Base-by-base conservation (phyloP, 2,329 filamentous ascomycete genomes). In the Acrodontium crateriforme region DNA sequence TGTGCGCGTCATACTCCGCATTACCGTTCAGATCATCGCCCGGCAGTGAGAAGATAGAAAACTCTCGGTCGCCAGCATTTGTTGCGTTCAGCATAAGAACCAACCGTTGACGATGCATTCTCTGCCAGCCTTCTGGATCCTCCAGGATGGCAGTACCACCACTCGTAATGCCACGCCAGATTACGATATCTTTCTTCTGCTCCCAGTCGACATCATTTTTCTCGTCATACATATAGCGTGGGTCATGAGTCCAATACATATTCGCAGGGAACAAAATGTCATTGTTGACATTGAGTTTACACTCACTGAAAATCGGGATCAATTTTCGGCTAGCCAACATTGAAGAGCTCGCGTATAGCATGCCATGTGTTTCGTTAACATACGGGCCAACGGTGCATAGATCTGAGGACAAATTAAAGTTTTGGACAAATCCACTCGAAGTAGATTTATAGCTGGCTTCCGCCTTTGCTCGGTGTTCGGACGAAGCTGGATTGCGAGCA, bases 81-180 rank as follows among this genome's bases (percentile, higher is more conserved):
- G 74, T 78, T 8, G 60, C 67, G 41, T 84, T 83, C 44, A 74
- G 67, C 72, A 83, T 78, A 24, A 71, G 62, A 2, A 82, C 66
- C 45, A 84, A 80, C 2, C 79, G 74, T 45, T 83, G 78, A 3
- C 78, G 70, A 38, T 84, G 78, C 44, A 82, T 83, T 0, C 71
- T 67, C 8, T 61, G 67, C 78, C 78, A 84, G n/a, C n/a, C n/a
- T n/a, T n/a, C n/a, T n/a, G n/a, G n/a, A 41, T 74, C 82, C 16
- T 63, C 49, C 15, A 45, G 43, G 13, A 45, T 53, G 38, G 63
- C 62, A 5, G 59, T 52, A 2, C 63, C 64, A 2, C 63, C 63
- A 3, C 54, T 56, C 5, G 60, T 62, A 5, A 47, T 49, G 7
- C 64, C 64, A 22, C 63, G 56, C 64, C 64, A 67, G 9, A 63